A percentile compares a stretch with the other conserved stretches of the same genome.
Conservation (phyloP, 306 rosid genomes). For the Acmispon strigosus region DNA sequence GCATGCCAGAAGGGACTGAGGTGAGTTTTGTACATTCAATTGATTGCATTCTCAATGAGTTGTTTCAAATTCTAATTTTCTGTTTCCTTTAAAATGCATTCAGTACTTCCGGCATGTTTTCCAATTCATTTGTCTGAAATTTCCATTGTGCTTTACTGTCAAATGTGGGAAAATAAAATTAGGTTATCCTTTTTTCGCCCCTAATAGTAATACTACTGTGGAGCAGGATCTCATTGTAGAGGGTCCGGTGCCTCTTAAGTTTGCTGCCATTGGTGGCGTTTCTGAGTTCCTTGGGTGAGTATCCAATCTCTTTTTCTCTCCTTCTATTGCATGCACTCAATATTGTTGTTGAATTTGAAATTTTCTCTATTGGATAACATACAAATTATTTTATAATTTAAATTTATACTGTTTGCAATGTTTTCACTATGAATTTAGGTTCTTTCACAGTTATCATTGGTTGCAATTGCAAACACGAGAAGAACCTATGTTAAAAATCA, state of each 20-base stretch:
- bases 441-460: background rate
- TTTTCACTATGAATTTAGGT: background rate
- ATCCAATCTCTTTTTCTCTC: constrained; percentile 4
- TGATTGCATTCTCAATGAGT: constrained; percentile 19
- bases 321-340: constrained; percentile 2
- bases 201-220: constrained; percentile 9
- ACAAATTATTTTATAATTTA: background rate
- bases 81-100: constrained; percentile 10
- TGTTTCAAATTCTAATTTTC: background rate
- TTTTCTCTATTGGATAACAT: background rate
- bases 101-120: constrained; percentile 36
- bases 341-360: background rate
- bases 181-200: constrained; percentile 12
- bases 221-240: constrained; percentile 82
- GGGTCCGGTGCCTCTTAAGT: constrained; percentile 76
- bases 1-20: constrained; percentile 94
- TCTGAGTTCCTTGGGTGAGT: constrained; percentile 88
- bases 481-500: constrained; percentile 1
- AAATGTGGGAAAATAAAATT: background rate
- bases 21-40: constrained; percentile 33
- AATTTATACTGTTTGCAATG: background rate
- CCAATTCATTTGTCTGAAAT: constrained; percentile 11
- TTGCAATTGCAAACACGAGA: background rate
- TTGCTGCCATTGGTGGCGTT: constrained; percentile 88
- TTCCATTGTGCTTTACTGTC: background rate